These are phyloP conservation scores for Auricularia heimuer DNA, from an alignment of 768 basidiomycete genomes.

Conservation along the genomic window DNA sequence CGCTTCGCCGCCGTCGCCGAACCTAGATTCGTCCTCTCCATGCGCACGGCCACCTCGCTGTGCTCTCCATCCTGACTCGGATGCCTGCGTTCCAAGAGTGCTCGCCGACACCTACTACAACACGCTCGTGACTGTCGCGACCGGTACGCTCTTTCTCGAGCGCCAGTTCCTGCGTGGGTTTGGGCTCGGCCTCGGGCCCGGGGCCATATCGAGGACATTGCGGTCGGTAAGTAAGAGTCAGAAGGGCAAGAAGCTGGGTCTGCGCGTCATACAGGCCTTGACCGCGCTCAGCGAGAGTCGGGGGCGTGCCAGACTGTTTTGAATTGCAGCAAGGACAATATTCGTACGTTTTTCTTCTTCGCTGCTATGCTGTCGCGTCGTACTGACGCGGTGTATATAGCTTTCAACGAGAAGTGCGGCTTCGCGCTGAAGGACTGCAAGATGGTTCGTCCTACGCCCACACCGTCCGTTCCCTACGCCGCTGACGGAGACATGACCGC, in stretches of 20 bases:
- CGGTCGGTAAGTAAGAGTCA: conserved; percentile 73
- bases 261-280: conserved; percentile 78
- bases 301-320: conserved; percentile 96
- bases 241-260: conserved; percentile 88
- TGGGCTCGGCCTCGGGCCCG: conserved; percentile 72
- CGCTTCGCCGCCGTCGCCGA: no score
- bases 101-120: no score
- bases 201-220: conserved; percentile 97
- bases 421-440: conserved; percentile 84
- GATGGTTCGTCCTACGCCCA: conserved; percentile 52
- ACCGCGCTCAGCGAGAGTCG: conserved; percentile 69
- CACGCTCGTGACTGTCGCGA: no score
- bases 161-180: conserved; percentile 85
- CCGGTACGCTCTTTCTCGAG: conserved; percentile 81
- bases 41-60: no score
- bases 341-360: conserved; percentile 52
- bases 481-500: neutral
- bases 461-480: neutral
- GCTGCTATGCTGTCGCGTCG: neutral
- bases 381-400: conserved; percentile 33
- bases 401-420: conserved; percentile 94
- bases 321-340: conserved; percentile 87
- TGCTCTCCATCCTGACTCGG: no score
- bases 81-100: no score
- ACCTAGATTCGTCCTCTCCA: no score